These are phyloP conservation scores for Porphyrellus cyaneotinctus DNA, from an alignment of 768 basidiomycete species.

Conservation along the genomic window DNA sequence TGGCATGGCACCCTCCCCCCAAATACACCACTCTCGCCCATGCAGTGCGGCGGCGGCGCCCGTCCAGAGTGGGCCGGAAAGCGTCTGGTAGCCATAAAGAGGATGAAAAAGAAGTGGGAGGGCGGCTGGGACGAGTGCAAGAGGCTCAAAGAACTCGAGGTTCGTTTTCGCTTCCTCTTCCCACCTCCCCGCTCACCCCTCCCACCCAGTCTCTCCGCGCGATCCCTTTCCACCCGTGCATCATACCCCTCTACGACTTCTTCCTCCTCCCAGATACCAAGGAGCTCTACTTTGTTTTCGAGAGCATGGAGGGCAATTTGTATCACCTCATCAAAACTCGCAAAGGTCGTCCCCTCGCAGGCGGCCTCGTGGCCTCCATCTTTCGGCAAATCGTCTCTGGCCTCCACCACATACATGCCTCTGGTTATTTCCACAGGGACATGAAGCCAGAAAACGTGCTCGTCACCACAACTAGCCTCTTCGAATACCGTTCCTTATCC, in stretches of 20 bases:
- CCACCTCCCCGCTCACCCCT: slow-evolving; percentile 13
- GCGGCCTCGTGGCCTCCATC: slow-evolving; percentile 91
- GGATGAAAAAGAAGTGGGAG: slow-evolving; percentile 98
- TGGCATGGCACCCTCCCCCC: slow-evolving; percentile 96
- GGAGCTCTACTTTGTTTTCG: slow-evolving; percentile 99
- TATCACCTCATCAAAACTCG: slow-evolving; percentile 98
- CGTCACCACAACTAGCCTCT: slow-evolving; percentile 94
- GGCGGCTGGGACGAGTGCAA: slow-evolving; percentile 98
- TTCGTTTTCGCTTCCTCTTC: slow-evolving; percentile 36
- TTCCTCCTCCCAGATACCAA: slow-evolving; percentile 95
- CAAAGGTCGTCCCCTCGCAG: slow-evolving; percentile 92
- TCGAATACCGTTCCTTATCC: slow-evolving; percentile 84
- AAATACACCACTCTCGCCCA: slow-evolving; percentile 85
- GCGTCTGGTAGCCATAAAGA: slow-evolving; percentile 92
- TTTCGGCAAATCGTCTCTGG: slow-evolving; percentile 90
- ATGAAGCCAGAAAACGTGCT: slow-evolving; percentile 99
- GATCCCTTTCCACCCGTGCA: slow-evolving; percentile 93
- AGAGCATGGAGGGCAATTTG: slow-evolving; percentile 99
- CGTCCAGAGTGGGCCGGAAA: slow-evolving; percentile 93
- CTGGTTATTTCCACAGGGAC: slow-evolving; percentile 98
- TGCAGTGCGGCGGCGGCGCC: slow-evolving; percentile 93
- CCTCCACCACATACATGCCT: slow-evolving; percentile 85
- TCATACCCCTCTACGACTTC: slow-evolving; percentile 98
- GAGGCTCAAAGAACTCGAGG: slow-evolving; percentile 92
- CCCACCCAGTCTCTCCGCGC: slow-evolving; percentile 77